Base-by-base conservation (phyloP, 2,329 filamentous ascomycete genomes). In the Diaporthe destruens region DNA sequence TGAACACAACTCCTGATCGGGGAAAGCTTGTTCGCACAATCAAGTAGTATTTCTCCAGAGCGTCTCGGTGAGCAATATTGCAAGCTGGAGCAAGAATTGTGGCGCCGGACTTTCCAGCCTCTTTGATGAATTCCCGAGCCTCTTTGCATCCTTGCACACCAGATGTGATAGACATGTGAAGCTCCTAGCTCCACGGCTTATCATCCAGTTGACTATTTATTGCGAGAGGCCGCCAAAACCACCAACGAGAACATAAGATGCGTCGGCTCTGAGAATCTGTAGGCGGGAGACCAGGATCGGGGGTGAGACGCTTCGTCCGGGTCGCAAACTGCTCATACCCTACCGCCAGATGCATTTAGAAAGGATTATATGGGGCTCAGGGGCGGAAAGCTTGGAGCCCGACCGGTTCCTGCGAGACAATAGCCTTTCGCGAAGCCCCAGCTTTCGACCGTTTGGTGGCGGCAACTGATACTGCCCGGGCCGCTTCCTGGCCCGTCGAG, bases 211-310 rank as follows among this genome's bases (percentile, higher is more conserved):
- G 2, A 61, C 71, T 7, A 75, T 53, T 16, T 49, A 32, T 23
- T 71, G 61, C 16, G 77, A 77, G 6, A 79, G 65, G 3, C 79
- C 79, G 2, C 79, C 79, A 11, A 79, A 72, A 2, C 79, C 79
- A 42, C 78, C 78, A 1, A 75, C 73, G 55, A 79, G 74, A 7
- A 79, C 51, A 53, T 77, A 78, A 18, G 77, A 73, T 12, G 73
- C 74, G 4, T 67, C 56, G 63, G 70, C 63, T 12, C 29, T 49
- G 29, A 63, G 29, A 63, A 63, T 3, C 5, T 36, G 14, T 57
- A 57, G 20, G 54, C 34, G 18, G 32, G 12, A 39, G n/a, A 42
- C 36, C n/a, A 25, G 3, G 36, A 59, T 59, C 23, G 56, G 56
- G n/a, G 4, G 6, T 1, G 42, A 59, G 36, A 59, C 36, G 34